phyloP scores from a whole-genome alignment of 108 stramenopile species.

The Pseudonitzschia pungens region DNA sequence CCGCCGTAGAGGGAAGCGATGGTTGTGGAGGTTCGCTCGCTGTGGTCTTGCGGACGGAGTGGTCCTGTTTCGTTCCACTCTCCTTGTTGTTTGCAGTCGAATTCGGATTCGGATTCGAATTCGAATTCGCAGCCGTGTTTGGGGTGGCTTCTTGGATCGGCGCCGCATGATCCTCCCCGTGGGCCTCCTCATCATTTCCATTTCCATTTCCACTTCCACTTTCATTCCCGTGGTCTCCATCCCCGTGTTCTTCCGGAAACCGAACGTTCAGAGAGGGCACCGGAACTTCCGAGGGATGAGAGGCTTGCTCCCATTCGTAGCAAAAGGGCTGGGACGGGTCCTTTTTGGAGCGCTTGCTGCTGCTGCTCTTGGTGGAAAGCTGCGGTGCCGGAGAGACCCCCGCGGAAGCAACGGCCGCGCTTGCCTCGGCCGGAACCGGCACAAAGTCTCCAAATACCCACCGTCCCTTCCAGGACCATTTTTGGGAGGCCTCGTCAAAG shows the following conservation, averaged over 20 bases:
- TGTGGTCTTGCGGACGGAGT: too few species aligned
- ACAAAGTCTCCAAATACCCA: constrained; percentile 61
- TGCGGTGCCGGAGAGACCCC: too few species aligned
- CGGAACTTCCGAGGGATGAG: constrained; percentile 41
- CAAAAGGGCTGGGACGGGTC: constrained; percentile 44
- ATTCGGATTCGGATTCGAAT: too few species aligned
- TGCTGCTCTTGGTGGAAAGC: constrained; percentile 17
- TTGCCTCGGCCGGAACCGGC: constrained; percentile 3
- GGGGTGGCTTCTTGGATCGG: too few species aligned
- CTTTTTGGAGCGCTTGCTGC: constrained; percentile 1
- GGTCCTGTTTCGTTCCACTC: too few species aligned
- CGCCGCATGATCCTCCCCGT: constrained; percentile 4
- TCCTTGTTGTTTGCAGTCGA: too few species aligned
- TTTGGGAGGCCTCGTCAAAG: neutral
- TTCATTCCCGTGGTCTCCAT: neutral
- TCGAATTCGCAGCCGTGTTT: too few species aligned
- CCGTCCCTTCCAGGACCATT: constrained; percentile 66
- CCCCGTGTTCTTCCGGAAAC: neutral
- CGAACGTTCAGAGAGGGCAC: constrained; percentile 39
- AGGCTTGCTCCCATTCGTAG: constrained; percentile 45
- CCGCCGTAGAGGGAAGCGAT: neutral
- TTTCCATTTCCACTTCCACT: constrained; percentile 7
- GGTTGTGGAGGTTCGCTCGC: too few species aligned
- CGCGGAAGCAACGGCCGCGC: too few species aligned
- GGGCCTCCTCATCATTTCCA: constrained; percentile 23